These are phyloP conservation scores for Gossypium davidsonii DNA, from an alignment of 441 rosid genomes.

Conservation along the genomic window DNA sequence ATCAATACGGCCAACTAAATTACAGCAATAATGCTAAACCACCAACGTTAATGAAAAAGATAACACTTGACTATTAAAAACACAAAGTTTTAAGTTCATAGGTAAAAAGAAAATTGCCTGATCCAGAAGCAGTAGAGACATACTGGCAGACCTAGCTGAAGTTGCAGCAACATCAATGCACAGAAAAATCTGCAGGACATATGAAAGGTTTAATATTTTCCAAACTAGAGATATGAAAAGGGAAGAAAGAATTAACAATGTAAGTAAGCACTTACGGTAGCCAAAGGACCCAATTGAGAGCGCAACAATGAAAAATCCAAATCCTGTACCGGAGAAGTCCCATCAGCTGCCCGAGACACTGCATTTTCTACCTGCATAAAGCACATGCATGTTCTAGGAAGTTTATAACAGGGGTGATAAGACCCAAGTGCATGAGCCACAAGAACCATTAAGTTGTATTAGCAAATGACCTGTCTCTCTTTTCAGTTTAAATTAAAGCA, in stretches of 20 bases:
- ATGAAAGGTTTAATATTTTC: conserved; percentile 20
- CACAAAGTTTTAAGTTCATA: conserved; percentile 16
- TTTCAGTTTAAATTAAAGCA: neutral
- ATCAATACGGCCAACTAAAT: conserved; percentile 3
- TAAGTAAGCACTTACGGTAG: conserved; percentile 59
- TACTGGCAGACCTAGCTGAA: conserved; percentile 72
- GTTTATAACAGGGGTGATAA: neutral
- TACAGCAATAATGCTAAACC: conserved; percentile 7
- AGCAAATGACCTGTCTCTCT: neutral
- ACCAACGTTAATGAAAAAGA: conserved; percentile 16
- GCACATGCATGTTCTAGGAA: neutral
- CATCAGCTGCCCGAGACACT: conserved; percentile 80
- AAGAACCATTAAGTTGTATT: neutral
- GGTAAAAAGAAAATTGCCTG: conserved; percentile 48
- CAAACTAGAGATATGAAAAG: neutral
- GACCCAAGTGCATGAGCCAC: neutral
- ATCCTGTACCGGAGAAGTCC: conserved; percentile 64
- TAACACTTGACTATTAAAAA: conserved; percentile 12
- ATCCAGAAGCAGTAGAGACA: conserved; percentile 77
- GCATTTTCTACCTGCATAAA: conserved; percentile 74
- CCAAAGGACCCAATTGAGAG: conserved; percentile 78
- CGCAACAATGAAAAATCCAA: conserved; percentile 69
- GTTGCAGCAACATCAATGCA: conserved; percentile 94
- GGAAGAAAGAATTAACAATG: conserved; percentile 14
- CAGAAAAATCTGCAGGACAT: conserved; percentile 67